phyloP scores from a whole-genome alignment of 2,329 filamentous ascomycete species.

The Beauveria asiatica region DNA sequence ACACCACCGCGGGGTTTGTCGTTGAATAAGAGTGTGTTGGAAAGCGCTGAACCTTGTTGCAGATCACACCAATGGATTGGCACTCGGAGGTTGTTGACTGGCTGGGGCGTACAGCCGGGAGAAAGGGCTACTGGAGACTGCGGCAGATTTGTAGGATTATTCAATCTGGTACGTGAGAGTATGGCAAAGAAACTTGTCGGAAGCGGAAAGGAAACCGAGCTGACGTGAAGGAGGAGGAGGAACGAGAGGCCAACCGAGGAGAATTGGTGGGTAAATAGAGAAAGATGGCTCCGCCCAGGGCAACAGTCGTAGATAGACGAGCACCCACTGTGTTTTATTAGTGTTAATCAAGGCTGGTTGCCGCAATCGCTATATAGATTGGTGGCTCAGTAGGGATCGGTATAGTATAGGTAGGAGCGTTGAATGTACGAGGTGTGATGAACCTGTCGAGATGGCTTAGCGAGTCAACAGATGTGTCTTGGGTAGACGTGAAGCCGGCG shows the following conservation, averaged over 20 bases:
- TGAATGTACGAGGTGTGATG: not conserved
- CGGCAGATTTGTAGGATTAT: not conserved
- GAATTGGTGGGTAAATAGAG: conserved; percentile 4
- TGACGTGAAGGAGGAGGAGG: conserved; percentile 1
- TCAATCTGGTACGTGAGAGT: not conserved
- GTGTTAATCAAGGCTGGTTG: not conserved
- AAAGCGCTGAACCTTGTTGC: not conserved
- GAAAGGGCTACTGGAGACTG: not conserved
- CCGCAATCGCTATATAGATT: not conserved
- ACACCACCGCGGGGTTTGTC: not conserved
- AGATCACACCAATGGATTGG: conserved; percentile 1
- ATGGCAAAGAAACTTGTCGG: not conserved
- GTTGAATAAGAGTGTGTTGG: not conserved
- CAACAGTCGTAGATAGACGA: conserved; percentile 5
- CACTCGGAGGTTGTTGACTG: not conserved
- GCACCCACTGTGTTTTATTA: not conserved
- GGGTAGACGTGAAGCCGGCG: not conserved
- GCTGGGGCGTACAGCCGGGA: not conserved
- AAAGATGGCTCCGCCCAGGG: conserved; percentile 8
- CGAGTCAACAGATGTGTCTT: not conserved
- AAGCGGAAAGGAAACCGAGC: conserved; percentile 1
- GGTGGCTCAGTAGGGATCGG: not conserved
- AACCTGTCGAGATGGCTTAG: not conserved
- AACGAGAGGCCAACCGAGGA: conserved; percentile 1
- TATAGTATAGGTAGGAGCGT: too few species aligned